Conservation (phyloP, 495 filamentous ascomycete species). For the Halenospora varia region DNA sequence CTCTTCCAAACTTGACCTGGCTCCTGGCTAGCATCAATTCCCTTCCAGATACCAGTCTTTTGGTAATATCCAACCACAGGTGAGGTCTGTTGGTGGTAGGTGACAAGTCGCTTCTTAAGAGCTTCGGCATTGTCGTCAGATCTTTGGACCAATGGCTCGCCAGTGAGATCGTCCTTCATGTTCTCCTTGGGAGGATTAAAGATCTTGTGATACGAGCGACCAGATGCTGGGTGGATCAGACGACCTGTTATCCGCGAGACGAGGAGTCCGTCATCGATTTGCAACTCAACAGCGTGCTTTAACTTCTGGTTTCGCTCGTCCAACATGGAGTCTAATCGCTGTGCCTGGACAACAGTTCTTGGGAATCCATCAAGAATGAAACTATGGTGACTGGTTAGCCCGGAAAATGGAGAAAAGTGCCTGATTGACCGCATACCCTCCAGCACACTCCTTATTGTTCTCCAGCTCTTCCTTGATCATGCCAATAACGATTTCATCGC, state of each 20-base stretch:
- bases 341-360: constrained; percentile 90
- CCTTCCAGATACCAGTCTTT: constrained; percentile 93
- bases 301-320: constrained; percentile 65
- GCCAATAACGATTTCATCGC: constrained; percentile 97
- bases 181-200: constrained; percentile 96
- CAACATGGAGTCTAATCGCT: constrained; percentile 93
- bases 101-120: constrained; percentile 87
- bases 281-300: constrained; percentile 90
- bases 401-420: not conserved
- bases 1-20: constrained; percentile 94
- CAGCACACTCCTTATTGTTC: constrained; percentile 91
- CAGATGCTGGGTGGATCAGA: constrained; percentile 90
- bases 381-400: constrained; percentile 39
- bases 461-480: constrained; percentile 99
- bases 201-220: constrained; percentile 92
- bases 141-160: constrained; percentile 94
- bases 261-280: constrained; percentile 92
- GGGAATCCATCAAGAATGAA: constrained; percentile 99
- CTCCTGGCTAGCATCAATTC: constrained; percentile 94
- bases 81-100: constrained; percentile 90
- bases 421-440: constrained; percentile 67
- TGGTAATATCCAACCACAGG: constrained; percentile 96
- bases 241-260: constrained; percentile 96
- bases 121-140: constrained; percentile 98
- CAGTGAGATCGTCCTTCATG: constrained; percentile 97